Evolutionary conservation across 2,329 filamentous ascomycete species (phyloP), one percentile per base, ranked within the genome.

Genomic region (Phyllosticta paracitricarpa): DNA sequence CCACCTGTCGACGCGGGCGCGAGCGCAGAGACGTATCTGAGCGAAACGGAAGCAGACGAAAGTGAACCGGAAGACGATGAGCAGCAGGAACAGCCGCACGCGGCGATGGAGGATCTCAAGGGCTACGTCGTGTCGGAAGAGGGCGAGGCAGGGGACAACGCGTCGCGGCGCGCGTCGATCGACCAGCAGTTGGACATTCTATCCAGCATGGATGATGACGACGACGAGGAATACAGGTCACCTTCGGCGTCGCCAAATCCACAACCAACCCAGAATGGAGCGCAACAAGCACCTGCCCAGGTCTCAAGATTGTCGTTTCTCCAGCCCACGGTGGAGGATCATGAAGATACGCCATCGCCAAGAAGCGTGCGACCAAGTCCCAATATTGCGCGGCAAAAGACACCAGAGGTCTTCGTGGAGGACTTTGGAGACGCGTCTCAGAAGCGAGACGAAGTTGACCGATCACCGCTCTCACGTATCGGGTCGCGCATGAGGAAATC

Each of bases 261-360:
- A 9, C 25, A 14, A 19, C 26, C 57, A 51, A 40, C 3, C 14
- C 53, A 52, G 17, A 48, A 30, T n/a, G 28, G 48, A n/a, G n/a
- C 14, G 26, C 7, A 24, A 19, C 22, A 54, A 9, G 51, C 57
- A 19, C 26, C 22, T 9, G n/a, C 56, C 3, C 22, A n/a, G 22
- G 53, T 35, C 2, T 26, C 56, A n/a, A 57, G 51, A 28, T 22
- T 51, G 28, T 54, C 55, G 28, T 58, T 53, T 40, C 53, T 62
- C 10, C 61, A 62, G 33, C 61, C 61, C 4, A 62, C 61, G 4
- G 61, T 62, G 9, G 61, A 62, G 35, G 61, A 62, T 12, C 53
- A 56, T 24, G 61, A 59, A 17, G 61, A 62, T 12, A 59, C 61
- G 19, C 61, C 61, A 5, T 48, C 53, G 14, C 54, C 54, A 3